A percentile compares a stretch with the other conserved stretches of the same genome.
phyloP scores from a whole-genome alignment of 2,329 filamentous ascomycete genomes.

The Conoideocrella luteorostrata region DNA sequence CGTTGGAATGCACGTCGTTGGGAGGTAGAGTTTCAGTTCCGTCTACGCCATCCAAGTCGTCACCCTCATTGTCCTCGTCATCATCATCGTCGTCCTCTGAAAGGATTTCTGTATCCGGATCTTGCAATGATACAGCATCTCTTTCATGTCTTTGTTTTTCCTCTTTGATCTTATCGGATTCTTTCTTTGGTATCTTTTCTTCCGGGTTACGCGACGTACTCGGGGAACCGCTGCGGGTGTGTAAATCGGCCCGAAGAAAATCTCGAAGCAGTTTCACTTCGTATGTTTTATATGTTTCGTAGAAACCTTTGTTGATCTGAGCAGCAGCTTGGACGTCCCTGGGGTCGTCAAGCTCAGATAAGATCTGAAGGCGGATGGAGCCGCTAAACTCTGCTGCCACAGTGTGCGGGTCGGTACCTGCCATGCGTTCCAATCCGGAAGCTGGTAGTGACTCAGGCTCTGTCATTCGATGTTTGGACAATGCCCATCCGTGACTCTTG shows the following conservation, averaged over 20 bases:
- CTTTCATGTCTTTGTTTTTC: no score
- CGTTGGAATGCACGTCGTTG: background rate
- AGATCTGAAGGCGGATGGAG: constrained; percentile 31
- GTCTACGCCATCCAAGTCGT: constrained; percentile 10
- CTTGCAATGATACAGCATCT: no score
- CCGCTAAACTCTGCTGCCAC: constrained; percentile 29
- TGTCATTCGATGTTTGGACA: constrained; percentile 32
- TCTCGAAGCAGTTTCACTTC: constrained; percentile 33
- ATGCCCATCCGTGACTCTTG: constrained; percentile 41
- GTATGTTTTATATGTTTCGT: constrained; percentile 38
- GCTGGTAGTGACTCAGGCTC: constrained; percentile 29
- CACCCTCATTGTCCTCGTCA: constrained; percentile 19
- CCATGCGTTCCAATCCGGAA: constrained; percentile 25
- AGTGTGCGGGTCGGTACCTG: constrained; percentile 21
- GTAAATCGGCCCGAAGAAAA: constrained; percentile 23
- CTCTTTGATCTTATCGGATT: constrained; percentile 24
- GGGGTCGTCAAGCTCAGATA: constrained; percentile 32
- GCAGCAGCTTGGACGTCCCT: constrained; percentile 38
- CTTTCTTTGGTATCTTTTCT: constrained; percentile 26
- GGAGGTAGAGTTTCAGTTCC: background rate
- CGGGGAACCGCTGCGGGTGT: constrained; percentile 7
- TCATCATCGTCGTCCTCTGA: constrained; percentile 21
- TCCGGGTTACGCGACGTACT: constrained; percentile 20
- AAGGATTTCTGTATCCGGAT: no score
- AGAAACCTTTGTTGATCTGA: constrained; percentile 35